Evolutionary conservation across 108 stramenopile genomes (phyloP).

Genomic region (Parietichytrium sp.): DNA sequence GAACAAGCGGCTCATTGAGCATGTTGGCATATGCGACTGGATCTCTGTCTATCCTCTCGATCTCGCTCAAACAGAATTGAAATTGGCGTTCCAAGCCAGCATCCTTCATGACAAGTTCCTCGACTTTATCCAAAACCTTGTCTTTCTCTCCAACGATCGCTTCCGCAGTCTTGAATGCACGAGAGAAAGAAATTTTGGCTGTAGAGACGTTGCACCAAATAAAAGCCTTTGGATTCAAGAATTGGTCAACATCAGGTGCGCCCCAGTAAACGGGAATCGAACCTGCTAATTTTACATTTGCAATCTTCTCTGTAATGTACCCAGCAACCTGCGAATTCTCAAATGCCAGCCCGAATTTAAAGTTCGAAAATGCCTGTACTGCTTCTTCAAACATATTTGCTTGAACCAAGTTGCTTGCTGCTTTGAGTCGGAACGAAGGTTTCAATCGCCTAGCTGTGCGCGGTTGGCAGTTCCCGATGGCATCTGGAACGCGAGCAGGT

Average conservation of each 20-base stretch:
- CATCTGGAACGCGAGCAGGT: neutral
- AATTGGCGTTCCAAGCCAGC: neutral
- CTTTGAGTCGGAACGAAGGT: neutral
- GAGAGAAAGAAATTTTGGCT: neutral
- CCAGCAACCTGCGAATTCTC: slow-evolving; percentile 37
- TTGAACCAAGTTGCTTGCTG: neutral
- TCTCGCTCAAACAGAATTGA: neutral
- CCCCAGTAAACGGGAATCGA: slow-evolving; percentile 41
- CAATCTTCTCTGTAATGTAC: slow-evolving; percentile 42
- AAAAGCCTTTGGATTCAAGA: slow-evolving; percentile 33
- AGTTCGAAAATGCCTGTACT: neutral
- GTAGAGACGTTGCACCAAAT: slow-evolving; percentile 5
- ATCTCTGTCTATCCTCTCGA: neutral
- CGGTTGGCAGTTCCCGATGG: neutral
- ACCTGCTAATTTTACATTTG: slow-evolving; percentile 25
- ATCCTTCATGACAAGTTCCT: neutral
- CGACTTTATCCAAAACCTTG: neutral
- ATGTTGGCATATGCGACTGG: neutral
- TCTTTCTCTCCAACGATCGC: neutral
- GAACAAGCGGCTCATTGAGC: too few relatives aligned
- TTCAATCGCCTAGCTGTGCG: neutral
- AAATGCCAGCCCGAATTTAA: slow-evolving; percentile 15
- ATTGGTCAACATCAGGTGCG: neutral
- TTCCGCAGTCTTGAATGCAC: neutral
- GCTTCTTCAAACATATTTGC: neutral